Base-by-base conservation (phyloP, 371 early-diverging fungal genomes). In the Haplosporangium sp. region DNA sequence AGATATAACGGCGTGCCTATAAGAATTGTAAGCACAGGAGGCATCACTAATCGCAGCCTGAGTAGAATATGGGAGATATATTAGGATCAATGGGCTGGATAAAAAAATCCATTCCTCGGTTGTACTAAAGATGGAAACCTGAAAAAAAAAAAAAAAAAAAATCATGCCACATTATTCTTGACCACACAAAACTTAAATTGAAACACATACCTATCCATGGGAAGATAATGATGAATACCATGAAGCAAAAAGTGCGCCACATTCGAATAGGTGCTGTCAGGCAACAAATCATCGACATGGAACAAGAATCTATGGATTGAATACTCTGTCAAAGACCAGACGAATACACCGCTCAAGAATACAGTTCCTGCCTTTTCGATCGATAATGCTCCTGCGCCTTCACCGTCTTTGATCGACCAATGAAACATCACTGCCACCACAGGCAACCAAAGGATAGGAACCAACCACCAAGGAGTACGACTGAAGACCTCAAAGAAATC, bases 191-290 rank as follows among this genome's bases (percentile, higher is more conserved):
- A 9, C 13, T 47, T 55, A 27, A 27, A 27, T 27, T 27, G 27
- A 27, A 27, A 27, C 27, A 27, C 27, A 27, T 27, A 93, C 92
- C 90, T 89, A 78, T 98, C 98, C 97, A 97, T 97, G 1, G 98
- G 98, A 63, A 98, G 76, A 81, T 91, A 97, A 85, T 98, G 98
- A 85, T 98, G 98, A 40, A 98, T 93, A 45, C 98, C 98, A 74
- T 98, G 98, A 17, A 97, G 83, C 67, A 93, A 75, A 75, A 98
- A 98, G 77, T 98, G 98, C 2, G 90, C 74, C 15, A 89, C 56
- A 65, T 95, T 87, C n/a, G 91, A 90, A 34, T 89, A 66, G 27
- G 90, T 93, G 67, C 93, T 88, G 77, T 97, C 96, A 39, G 98
- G 98, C 70, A 98, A 76, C 38, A 87, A 82, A 11, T 92, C 91